phyloP scores from a whole-genome alignment of 2,329 filamentous ascomycete genomes.

The Scolecobasidium constrictum region DNA sequence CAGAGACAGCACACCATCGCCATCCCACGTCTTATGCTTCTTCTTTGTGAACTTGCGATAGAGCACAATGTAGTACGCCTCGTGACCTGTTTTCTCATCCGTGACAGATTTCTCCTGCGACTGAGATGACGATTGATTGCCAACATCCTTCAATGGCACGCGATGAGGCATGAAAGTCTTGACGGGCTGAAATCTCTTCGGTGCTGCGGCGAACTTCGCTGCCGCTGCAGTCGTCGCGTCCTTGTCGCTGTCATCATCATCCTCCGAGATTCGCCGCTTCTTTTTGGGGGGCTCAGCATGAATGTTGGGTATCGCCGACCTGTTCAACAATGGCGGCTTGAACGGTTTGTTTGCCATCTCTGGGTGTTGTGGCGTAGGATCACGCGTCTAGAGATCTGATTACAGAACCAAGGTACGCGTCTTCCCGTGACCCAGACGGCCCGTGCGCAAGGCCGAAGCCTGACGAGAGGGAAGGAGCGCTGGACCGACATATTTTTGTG shows the following conservation, averaged over 20 bases:
- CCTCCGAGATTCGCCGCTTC: slow-evolving; percentile 5
- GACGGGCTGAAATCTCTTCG: slow-evolving; percentile 2
- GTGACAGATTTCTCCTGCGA: background rate
- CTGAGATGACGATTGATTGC: background rate
- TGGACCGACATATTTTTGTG: too few species aligned
- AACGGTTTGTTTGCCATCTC: slow-evolving; percentile 8
- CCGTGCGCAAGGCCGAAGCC: too few species aligned
- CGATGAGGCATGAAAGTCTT: slow-evolving; percentile 9
- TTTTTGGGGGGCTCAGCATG: slow-evolving; percentile 3
- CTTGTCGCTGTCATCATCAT: slow-evolving; percentile 2
- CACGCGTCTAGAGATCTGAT: too few species aligned
- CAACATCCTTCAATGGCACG: background rate
- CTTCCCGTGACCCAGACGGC: too few species aligned
- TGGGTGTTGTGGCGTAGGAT: too few species aligned
- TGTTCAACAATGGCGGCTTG: slow-evolving; percentile 9
- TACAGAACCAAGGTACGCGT: too few species aligned
- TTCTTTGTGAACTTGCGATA: slow-evolving; percentile 58
- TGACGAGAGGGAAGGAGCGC: too few species aligned
- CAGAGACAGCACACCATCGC: slow-evolving; percentile 54
- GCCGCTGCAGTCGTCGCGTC: slow-evolving; percentile 4
- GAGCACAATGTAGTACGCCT: slow-evolving; percentile 10
- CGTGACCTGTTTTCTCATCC: slow-evolving; percentile 1
- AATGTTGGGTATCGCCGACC: background rate
- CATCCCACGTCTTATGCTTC: slow-evolving; percentile 71
- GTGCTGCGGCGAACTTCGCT: background rate